Evolutionary conservation across 2,329 filamentous ascomycete genomes (phyloP).

Genomic region (Arthroderma uncinatum): DNA sequence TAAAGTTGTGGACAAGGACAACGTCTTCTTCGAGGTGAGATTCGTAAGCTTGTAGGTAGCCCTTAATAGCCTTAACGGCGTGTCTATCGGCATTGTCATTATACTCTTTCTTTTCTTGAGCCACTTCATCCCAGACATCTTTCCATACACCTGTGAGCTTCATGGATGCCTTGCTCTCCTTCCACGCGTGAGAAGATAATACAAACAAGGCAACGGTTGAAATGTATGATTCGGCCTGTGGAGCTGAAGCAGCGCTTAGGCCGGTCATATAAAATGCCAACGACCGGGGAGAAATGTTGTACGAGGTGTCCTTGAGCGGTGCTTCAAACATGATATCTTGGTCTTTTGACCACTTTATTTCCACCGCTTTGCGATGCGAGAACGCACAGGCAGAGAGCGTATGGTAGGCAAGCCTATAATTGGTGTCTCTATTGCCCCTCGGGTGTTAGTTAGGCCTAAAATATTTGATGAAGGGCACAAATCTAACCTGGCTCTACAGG

Average conservation of each 20-base stretch:
- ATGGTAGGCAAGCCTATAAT: constrained; percentile 55
- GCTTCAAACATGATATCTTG: constrained; percentile 44
- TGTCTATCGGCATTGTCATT: constrained; percentile 60
- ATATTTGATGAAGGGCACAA: neutral
- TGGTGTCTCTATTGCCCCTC: constrained; percentile 51
- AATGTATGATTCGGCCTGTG: constrained; percentile 79
- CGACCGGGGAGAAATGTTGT: constrained; percentile 35
- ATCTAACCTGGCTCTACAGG: constrained; percentile 63
- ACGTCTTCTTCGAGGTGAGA: constrained; percentile 55
- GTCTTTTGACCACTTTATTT: constrained; percentile 66
- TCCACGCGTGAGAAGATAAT: constrained; percentile 62
- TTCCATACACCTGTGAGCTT: constrained; percentile 70
- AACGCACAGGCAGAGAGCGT: constrained; percentile 63
- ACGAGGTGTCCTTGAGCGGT: constrained; percentile 33
- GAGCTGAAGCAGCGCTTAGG: constrained; percentile 60
- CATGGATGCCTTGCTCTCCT: constrained; percentile 76
- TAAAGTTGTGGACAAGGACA: constrained; percentile 65
- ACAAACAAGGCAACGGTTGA: constrained; percentile 73
- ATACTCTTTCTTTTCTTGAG: constrained; percentile 57
- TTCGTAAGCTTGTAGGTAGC: constrained; percentile 28
- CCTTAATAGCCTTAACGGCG: constrained; percentile 53
- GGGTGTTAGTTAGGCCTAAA: constrained; percentile 13
- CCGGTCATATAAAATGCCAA: constrained; percentile 61
- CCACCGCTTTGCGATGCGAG: constrained; percentile 63
- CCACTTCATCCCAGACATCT: constrained; percentile 73